A percentile compares a stretch with the other conserved stretches of the same genome.
phyloP scores from a whole-genome alignment of 2,329 filamentous ascomycete genomes.

The Hypomyces perniciosus region DNA sequence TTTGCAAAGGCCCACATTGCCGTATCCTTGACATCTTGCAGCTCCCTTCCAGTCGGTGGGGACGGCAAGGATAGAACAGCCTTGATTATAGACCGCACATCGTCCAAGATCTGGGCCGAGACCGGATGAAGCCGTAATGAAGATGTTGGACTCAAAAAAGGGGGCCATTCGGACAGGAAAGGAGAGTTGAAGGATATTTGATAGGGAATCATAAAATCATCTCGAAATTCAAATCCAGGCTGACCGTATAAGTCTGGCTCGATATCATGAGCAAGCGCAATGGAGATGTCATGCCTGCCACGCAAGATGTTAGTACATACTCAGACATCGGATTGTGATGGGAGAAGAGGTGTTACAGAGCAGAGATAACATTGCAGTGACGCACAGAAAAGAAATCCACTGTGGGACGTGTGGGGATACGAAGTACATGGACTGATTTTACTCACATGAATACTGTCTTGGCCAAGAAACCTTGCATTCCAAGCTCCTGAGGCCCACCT shows the following conservation, averaged over 20 bases:
- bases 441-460: constrained; percentile 45
- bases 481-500: constrained; percentile 40
- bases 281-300: constrained; percentile 40
- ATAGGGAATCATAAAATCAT: constrained; percentile 33
- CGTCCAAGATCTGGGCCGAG: constrained; percentile 46
- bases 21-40: constrained; percentile 33
- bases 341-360: not conserved
- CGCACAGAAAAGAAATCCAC: no score
- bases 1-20: constrained; percentile 36
- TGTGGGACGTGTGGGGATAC: no score
- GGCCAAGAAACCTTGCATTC: constrained; percentile 40
- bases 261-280: constrained; percentile 43
- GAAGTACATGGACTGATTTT: not conserved
- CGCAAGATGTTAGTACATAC: constrained; percentile 13
- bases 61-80: constrained; percentile 35
- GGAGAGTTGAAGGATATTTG: constrained; percentile 43
- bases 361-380: not conserved
- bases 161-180: constrained; percentile 35
- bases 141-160: constrained; percentile 37
- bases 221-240: constrained; percentile 36
- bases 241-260: constrained; percentile 36
- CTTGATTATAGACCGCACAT: constrained; percentile 42
- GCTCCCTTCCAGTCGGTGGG: constrained; percentile 28
- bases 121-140: constrained; percentile 38
- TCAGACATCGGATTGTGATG: not conserved